Evolutionary conservation across 768 basidiomycete species (phyloP).

Genomic region (Xerocomus spinulosus): DNA sequence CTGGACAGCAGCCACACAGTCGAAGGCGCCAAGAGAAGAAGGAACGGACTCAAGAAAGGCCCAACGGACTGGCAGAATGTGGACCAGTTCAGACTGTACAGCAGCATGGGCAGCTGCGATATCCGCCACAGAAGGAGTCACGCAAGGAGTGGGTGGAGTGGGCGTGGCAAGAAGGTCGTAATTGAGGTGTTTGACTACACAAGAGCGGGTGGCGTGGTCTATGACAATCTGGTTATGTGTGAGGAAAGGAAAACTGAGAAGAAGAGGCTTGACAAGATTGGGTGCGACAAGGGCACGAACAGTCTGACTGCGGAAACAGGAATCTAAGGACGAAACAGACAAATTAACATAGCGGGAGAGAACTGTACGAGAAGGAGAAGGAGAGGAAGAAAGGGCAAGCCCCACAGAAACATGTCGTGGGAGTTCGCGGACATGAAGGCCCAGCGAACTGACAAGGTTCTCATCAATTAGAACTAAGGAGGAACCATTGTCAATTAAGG

Average conservation of each 20-base stretch:
- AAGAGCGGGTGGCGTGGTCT: conserved; percentile 16
- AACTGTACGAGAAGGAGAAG: not conserved
- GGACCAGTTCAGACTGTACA: not conserved
- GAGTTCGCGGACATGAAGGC: not conserved
- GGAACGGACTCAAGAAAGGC: not conserved
- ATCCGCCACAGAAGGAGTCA: not conserved
- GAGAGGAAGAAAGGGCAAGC: not conserved
- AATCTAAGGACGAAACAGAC: conserved; percentile 4
- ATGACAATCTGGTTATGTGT: conserved; percentile 31
- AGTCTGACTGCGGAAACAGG: not conserved
- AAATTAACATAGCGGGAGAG: conserved; percentile 15
- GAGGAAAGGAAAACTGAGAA: conserved; percentile 35
- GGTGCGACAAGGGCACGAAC: conserved; percentile 23
- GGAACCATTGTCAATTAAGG: conserved; percentile 30
- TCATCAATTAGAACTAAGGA: conserved; percentile 28
- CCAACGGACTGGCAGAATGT: not conserved
- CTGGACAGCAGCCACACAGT: not conserved
- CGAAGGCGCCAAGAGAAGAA: not conserved
- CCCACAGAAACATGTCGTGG: not conserved
- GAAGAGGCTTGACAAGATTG: conserved; percentile 22
- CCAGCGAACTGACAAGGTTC: not conserved
- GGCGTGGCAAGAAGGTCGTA: conserved; percentile 7
- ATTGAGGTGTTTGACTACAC: conserved; percentile 1
- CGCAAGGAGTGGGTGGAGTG: not conserved
- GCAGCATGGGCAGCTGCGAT: not conserved